Base-by-base conservation (phyloP, 2,329 filamentous ascomycete genomes). In the Aspergillus sp. region DNA sequence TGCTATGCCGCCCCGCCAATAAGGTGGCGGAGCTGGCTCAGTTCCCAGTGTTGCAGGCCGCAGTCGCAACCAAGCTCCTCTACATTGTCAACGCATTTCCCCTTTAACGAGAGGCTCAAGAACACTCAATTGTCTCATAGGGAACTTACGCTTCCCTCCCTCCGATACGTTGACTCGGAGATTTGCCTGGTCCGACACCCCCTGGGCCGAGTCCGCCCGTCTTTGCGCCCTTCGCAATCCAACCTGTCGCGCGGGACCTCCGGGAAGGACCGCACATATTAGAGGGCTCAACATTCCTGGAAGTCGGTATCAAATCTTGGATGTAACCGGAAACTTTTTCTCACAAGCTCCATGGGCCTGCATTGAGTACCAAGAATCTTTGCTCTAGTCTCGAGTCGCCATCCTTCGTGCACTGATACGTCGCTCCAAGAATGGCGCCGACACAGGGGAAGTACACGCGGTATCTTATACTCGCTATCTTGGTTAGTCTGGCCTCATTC, bases 401-500 rank as follows among this genome's bases (percentile, higher is more conserved):
- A 30, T 30, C 37, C 12, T 96, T 37, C 71, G 93, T 96, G 84
- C 72, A 89, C 82, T 17, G 27, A 34, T 13, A 47, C 48, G n/a
- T 33, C 22, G 40, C 46, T 42, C 13, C 24, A 17, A 56, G n/a
- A 48, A 65, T 65, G 63, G 55, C 62, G 49, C 53, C 61, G n/a
- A 50, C 55, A 34, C 61, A 62, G 45, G 56, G 44, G 37, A 59
- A 46, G 51, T 64, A 61, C 49, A 24, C 59, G 19, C 58, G 63
- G 40, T 65, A 65, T 52, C 58, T 66, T 7, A 15, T 65, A 7
- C 58, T 64, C 19, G 62, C 63, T 17, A 49, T 50, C 45, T 39
- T 62, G 53, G 54, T 63, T 22, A n/a, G 51, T 54, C 45, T 15
- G 34, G 27, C n/a, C 47, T 17, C 20, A 13, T 19, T 34, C 15